Base-by-base conservation (phyloP, 192 early-diverging fungal genomes). In the Tieghemiomyces parasiticus region DNA sequence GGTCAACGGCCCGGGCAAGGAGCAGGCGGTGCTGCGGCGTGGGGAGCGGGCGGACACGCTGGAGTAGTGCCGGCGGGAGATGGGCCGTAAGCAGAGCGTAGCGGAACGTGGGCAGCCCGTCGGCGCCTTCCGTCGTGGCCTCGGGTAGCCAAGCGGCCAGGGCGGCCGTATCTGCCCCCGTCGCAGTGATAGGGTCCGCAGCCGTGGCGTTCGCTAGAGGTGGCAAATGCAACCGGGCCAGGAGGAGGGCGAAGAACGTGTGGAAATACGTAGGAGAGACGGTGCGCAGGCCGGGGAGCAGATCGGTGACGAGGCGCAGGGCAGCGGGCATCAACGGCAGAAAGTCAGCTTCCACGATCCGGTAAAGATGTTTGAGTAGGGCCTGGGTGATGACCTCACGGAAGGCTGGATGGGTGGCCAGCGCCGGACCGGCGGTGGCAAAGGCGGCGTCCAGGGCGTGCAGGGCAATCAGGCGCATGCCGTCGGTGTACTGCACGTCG, bases 401-500 rank as follows among this genome's bases (percentile, higher is more conserved):
- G 47, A 89, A 68, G 1, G 66, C 48, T n/a, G 75, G 72, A 56
- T 79, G 78, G 16, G 64, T 73, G 4, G 81, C 77, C 47, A 98
- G 83, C 9, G 84, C 87, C 29, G 63, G 62, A 46, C 93, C 92
- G 2, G 86, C 91, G 4, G 85, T 81, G 67, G 96, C 92, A 60
- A 98, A 74, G 0, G 85, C 92, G 0, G 83, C 79, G 65, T 87
- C 82, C 60, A 95, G 72, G 29, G 95, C 83, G n/a, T 83, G 80
- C 24, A 98, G 74, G 16, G 93, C 89, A 71, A 97, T 78, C 35
- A 92, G 69, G 16, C 95, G 78, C 80, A 96, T 87, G 0, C 90
- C 84, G 67, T 98, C 95, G 0, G 91, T 95, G 70, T 96, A 93
- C 59, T 88, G 83, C 61, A 85, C 73, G 59, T 96, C 90, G 25